Base-by-base conservation (phyloP, 2,329 filamentous ascomycete genomes). In the Cladophialophora carrionii region DNA sequence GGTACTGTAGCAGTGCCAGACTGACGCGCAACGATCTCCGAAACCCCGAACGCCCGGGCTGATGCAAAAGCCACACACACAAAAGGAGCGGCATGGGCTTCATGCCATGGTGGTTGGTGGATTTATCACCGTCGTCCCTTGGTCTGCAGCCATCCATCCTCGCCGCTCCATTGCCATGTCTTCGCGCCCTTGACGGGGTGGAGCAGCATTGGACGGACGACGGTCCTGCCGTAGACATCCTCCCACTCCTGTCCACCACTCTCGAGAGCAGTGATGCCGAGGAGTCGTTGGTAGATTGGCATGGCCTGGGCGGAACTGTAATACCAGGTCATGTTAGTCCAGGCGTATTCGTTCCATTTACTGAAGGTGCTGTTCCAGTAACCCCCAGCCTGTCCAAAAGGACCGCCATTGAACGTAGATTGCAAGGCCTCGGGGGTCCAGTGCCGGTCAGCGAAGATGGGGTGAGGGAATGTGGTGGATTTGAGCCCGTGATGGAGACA, bases 401-500 rank as follows among this genome's bases (percentile, higher is more conserved):
- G 68, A 34, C 75, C 73, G 20, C 71, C 67, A 56, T 77, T 77
- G 67, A 76, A 76, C 26, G 71, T 73, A 22, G 71, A 69, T n/a
- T 74, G 72, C 56, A 74, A 60, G 41, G 71, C 71, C 14, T 72
- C 64, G 1, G 72, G 55, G 24, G 72, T 64, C 89, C 89, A 92
- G 57, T 89, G 84, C 66, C 90, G 85, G 76, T 94, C 90, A 72
- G 92, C 90, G 76, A 88, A 93, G 54, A 93, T 85, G 1, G 90
- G 90, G 76, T 93, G 90, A 10, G 90, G 90, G 10, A 87, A 89
- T 72, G 88, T 91, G 3, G 92, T 88, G 4, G 89, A 87, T 78
- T 94, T 94, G 56, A 93, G 81, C 5, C 91, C 90, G 74, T 95
- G 90, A 68, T 92, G 85, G 20, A 94, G 82, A 0, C 89, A 87